Evolutionary conservation across 768 basidiomycete genomes (phyloP).

Genomic region (Boletus rufocinnamomeus): DNA sequence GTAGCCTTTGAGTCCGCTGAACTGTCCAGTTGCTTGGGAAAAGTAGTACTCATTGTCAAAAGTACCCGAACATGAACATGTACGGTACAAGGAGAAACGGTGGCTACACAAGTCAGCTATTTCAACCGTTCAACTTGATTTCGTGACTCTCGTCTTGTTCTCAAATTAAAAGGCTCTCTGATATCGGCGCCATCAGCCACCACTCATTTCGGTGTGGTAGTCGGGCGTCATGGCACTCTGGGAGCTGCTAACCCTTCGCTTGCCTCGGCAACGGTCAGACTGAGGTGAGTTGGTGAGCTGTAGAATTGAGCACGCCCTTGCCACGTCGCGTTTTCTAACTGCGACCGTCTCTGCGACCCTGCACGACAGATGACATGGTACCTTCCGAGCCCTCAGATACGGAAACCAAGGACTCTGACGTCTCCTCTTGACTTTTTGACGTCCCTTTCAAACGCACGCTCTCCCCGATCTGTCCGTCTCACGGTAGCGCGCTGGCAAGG

Average conservation of each 20-base stretch:
- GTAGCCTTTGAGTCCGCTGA: background rate
- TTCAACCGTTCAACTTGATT: background rate
- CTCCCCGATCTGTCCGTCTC: background rate
- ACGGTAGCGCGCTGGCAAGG: background rate
- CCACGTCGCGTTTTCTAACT: background rate
- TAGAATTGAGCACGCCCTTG: background rate
- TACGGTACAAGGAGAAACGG: background rate
- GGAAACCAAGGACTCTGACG: background rate
- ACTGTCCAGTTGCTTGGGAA: background rate
- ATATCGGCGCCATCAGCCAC: background rate
- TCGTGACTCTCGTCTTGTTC: background rate
- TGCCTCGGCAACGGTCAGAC: background rate
- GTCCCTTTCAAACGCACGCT: background rate
- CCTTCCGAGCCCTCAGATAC: background rate
- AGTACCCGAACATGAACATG: background rate
- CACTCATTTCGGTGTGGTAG: background rate
- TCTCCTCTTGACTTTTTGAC: background rate
- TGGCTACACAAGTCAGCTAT: background rate
- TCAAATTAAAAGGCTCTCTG: background rate
- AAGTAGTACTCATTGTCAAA: background rate
- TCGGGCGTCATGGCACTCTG: background rate
- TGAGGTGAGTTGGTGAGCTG: background rate
- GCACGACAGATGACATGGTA: background rate
- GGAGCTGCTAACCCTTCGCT: background rate
- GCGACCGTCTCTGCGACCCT: background rate